A percentile compares a stretch with the other conserved stretches of the same genome.
phyloP scores from a whole-genome alignment of 163 green algal genomes.

The Smithsoniella earleae region DNA sequence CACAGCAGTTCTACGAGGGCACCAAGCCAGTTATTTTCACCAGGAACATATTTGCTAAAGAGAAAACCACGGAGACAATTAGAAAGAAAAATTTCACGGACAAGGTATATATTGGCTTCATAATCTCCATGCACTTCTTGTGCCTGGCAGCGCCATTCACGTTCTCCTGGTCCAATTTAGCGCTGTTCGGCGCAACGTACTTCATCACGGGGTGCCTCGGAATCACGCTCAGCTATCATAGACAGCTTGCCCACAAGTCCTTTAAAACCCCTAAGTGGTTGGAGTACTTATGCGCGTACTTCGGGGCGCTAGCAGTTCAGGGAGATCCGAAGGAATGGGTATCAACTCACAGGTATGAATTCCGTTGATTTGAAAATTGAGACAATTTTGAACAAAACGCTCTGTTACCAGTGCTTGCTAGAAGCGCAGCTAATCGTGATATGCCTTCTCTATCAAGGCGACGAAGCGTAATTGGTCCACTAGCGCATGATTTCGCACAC shows the following conservation, averaged over 20 bases:
- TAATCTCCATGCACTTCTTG: slow-evolving; percentile 72
- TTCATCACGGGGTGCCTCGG: slow-evolving; percentile 78
- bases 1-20: slow-evolving; percentile 27
- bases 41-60: slow-evolving; percentile 21
- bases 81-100: slow-evolving; percentile 56
- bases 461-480: too few relatives aligned
- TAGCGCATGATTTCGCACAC: too few relatives aligned
- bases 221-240: slow-evolving; percentile 92
- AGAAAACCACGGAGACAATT: slow-evolving; percentile 4
- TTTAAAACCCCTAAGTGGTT: slow-evolving; percentile 94
- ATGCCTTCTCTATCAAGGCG: too few relatives aligned
- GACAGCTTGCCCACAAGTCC: slow-evolving; percentile 74
- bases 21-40: slow-evolving; percentile 16
- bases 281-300: slow-evolving; percentile 96
- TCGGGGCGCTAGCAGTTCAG: slow-evolving; percentile 83
- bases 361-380: too few relatives aligned
- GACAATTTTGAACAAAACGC: too few relatives aligned
- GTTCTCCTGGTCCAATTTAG: slow-evolving; percentile 64
- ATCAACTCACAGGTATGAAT: slow-evolving; percentile 45
- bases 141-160: slow-evolving; percentile 73
- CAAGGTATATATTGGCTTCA: slow-evolving; percentile 69
- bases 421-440: too few relatives aligned
- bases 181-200: slow-evolving; percentile 62
- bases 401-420: too few relatives aligned
- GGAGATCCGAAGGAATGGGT: slow-evolving; percentile 92